Base-by-base conservation (phyloP, 1,139 yeast species). In the Taphrina confusa region DNA sequence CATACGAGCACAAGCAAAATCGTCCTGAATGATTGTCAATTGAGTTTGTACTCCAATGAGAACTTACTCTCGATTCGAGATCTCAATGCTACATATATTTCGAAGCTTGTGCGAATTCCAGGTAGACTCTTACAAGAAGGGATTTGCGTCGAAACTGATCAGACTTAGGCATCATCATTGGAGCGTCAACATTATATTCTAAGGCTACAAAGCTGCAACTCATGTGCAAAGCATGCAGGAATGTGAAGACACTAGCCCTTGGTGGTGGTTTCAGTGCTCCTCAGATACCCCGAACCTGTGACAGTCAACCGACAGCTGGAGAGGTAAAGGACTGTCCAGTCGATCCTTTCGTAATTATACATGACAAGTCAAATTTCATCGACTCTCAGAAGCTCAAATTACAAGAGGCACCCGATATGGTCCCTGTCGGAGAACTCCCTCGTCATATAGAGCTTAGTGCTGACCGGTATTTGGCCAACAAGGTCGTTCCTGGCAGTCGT, bases 371-470 rank as follows among this genome's bases (percentile, higher is more conserved):
- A 0, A 78, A 82, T 16, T 94, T 91, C 71, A 86, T 92, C 61
- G 98, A 94, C 73, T 97, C 94, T 72, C 99, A 94, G 73, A 84
- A 87, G 25, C 79, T 94, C 69, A 94, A 94, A 71, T 78, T 94
- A 60, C 99, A 92, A 72, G 99, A 92, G 71, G 80, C 95, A 14
- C 97, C 98, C 12, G 98, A 92, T 72, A 87, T 88, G 85, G 97
- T 92, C 0, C 99, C 98, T 1, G 96, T 92, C 20, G 98, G 99
- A 65, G 99, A 92, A 75, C 86, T 92, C 91, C 99, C 99, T 12
- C 82, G 99, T 67, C 96, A 92, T 69, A 86, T 94, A 56, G 73
- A 89, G 64, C 78, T 94, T 66, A 88, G 94, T 55, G 88, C 91
- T 20, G 98, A 94, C 71, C 80, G 98, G 66, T 87, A 88, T 66